phyloP scores from a whole-genome alignment of 352 stramenopile species.

The Plasmopara muralis region DNA sequence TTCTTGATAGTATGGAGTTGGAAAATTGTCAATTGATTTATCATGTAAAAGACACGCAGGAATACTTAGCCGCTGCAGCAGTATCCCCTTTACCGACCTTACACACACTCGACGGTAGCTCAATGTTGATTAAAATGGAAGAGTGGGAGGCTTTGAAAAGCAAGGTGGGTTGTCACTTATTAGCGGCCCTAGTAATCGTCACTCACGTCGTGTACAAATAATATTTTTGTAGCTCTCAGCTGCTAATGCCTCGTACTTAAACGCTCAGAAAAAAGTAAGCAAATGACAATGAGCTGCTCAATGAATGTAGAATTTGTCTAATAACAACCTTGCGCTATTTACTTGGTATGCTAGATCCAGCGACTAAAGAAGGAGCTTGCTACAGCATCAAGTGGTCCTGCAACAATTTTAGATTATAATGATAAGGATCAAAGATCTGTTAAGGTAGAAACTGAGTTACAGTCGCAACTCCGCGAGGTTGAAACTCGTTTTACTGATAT shows the following conservation, averaged over 20 bases:
- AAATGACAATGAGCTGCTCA: background rate
- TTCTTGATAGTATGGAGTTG: constrained; percentile 39
- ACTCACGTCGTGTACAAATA: background rate
- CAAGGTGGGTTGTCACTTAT: constrained; percentile 31
- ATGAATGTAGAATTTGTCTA: background rate
- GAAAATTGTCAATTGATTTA: constrained; percentile 52
- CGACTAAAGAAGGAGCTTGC: constrained; percentile 51
- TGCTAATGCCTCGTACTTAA: constrained; percentile 25
- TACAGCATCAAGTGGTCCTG: constrained; percentile 19
- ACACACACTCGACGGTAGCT: constrained; percentile 1
- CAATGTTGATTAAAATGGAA: constrained; percentile 21
- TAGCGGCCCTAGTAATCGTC: background rate
- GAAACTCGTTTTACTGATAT: constrained; percentile 29
- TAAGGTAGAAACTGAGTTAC: constrained; percentile 29
- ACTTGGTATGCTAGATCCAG: constrained; percentile 35
- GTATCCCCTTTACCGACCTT: constrained; percentile 14
- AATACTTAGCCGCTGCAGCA: constrained; percentile 32
- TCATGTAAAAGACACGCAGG: constrained; percentile 57
- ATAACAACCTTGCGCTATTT: background rate
- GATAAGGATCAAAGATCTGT: constrained; percentile 16
- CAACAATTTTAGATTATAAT: constrained; percentile 30
- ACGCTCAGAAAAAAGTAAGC: constrained; percentile 46
- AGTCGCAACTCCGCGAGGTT: constrained; percentile 39
- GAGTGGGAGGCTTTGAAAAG: constrained; percentile 44
- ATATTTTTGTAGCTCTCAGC: constrained; percentile 30